phyloP scores from a whole-genome alignment of 805 yeast genomes.

The Suhomyces kilbournensis region DNA sequence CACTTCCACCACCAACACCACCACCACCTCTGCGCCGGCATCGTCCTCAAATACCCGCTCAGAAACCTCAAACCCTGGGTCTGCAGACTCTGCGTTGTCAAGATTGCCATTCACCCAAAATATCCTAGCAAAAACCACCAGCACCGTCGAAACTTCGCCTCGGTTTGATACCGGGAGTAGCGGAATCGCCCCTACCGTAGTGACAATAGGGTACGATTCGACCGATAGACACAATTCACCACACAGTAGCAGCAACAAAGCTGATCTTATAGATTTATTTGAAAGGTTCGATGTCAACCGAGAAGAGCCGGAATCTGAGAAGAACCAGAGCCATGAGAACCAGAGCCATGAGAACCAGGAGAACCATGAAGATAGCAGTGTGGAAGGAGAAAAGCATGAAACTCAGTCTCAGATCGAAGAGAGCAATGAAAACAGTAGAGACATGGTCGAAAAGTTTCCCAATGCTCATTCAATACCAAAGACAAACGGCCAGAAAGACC shows the following conservation, averaged over 20 bases:
- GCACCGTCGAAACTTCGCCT: neutral
- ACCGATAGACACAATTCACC: neutral
- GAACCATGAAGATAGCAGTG: neutral
- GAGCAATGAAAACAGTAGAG: neutral
- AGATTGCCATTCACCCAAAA: conserved; percentile 19
- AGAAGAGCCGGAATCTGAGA: conserved; percentile 1
- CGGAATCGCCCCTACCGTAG: conserved; percentile 22
- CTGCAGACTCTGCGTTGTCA: conserved; percentile 3
- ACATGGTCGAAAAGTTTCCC: neutral
- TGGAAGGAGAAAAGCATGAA: conserved; percentile 1
- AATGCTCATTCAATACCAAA: neutral
- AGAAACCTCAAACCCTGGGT: neutral
- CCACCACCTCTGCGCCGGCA: conserved; percentile 20
- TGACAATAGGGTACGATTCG: conserved; percentile 12
- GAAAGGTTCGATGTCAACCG: conserved; percentile 31
- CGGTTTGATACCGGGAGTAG: conserved; percentile 5
- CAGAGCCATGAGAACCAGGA: too few species aligned
- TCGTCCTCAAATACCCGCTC: conserved; percentile 3
- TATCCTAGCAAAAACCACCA: conserved; percentile 10
- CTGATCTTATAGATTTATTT: conserved; percentile 29
- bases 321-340: neutral
- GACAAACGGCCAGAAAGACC: too few species aligned
- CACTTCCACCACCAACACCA: conserved; percentile 39
- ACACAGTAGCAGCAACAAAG: conserved; percentile 1
- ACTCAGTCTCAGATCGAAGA: neutral